Percentiles rank a stretch among this genome's conserved stretches.
Evolutionary conservation across 208 protist genomes (phyloP).

Genomic region (Leishmania major): DNA sequence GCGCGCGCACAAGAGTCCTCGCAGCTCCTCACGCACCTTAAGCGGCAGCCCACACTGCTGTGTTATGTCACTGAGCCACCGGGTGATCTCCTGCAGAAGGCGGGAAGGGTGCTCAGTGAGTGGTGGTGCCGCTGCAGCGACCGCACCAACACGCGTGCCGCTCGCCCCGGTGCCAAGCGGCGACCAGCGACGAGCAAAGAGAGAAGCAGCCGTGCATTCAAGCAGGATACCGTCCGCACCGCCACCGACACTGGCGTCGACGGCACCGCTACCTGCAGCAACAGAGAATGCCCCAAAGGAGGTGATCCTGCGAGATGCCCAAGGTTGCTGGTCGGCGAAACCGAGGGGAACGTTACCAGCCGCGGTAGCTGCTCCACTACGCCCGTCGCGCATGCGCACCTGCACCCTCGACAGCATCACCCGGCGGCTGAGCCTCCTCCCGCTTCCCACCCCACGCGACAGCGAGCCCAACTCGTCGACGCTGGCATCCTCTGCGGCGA

Average conservation of each 20-base stretch:
- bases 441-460: slow-evolving; percentile 4
- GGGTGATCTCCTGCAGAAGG: slow-evolving; percentile 7
- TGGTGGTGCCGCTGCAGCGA: neutral
- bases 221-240: neutral
- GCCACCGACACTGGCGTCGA: neutral
- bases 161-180: neutral
- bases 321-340: neutral
- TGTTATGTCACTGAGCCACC: slow-evolving; percentile 11
- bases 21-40: slow-evolving; percentile 7
- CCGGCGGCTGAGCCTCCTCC: neutral
- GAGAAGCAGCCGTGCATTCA: neutral
- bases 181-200: neutral
- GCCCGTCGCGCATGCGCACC: slow-evolving; percentile 2
- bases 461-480: neutral
- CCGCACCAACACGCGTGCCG: neutral
- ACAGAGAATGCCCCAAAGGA: neutral
- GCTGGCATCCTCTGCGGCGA: neutral
- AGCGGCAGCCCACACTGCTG: slow-evolving; percentile 15
- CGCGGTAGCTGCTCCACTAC: neutral
- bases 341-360: neutral
- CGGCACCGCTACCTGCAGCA: neutral
- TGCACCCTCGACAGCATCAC: slow-evolving; percentile 16
- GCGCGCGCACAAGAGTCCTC: slow-evolving; percentile 16
- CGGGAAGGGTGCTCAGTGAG: neutral
- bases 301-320: neutral